Evolutionary conservation across 441 rosid species (phyloP), one percentile per base, ranked within the genome.

Genomic region (Erodium chrysanthum): DNA sequence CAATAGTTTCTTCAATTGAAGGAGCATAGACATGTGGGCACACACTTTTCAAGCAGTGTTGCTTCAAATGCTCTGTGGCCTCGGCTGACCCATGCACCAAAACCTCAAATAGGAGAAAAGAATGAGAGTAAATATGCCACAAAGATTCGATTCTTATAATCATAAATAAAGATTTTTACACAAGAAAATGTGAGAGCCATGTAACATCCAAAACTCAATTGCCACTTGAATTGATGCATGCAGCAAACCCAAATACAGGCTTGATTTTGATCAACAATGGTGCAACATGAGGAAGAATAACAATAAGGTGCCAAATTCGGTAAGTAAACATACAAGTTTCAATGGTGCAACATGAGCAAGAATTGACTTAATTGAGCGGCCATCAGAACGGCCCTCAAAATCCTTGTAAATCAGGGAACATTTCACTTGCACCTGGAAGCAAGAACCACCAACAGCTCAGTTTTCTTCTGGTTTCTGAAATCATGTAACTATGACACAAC

Each of bases 61-160:
- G 96, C 84, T 86, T 94, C 85, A 94, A 78, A 85, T 91, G 98
- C 78, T 91, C 98, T 0, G 97, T 94, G 33, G 96, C 90, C 82
- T 92, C 96, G 0, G 98, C 97, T 72, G 89, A 89, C 76, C 96
- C 98, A 33, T 90, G 98, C 75, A 94, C 91, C 90, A 94, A 79
- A 83, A 94, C 98, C 97, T 94, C 66, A 72, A 73, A 64, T 64
- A 44, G 71, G 29, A 76, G n/a, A 67, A 61, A 65, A 29, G 63
- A 10, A 67, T 15, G 31, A 5, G 17, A 8, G 66, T 70, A 67
- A 70, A 56, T 37, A 58, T 29, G 58, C 17, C 6, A 15, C 58
- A 50, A 50, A 15, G 20, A 21, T 50, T 17, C 58, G 0, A 5
- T 15, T 50, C 58, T 50, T 50, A 50, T 50, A 50, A 50, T 50